phyloP scores from a whole-genome alignment of 2,329 filamentous ascomycete genomes.

The Nigrospora oryzae region DNA sequence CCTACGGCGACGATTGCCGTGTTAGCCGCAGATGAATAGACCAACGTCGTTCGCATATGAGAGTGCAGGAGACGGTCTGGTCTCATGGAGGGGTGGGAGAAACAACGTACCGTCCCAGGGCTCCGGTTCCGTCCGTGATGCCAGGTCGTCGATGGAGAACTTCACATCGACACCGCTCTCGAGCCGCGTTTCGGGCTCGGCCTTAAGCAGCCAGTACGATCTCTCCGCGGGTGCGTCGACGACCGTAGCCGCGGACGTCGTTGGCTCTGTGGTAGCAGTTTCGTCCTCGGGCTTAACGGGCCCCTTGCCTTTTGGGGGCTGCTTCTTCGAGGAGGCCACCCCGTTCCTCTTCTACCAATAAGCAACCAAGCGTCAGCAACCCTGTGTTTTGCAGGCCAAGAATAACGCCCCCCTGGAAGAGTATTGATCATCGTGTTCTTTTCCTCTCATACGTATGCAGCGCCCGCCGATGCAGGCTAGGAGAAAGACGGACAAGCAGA shows the following conservation, averaged over 20 bases:
- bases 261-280: not conserved
- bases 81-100: not conserved
- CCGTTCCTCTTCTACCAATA: no score
- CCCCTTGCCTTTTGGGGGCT: not conserved
- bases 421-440: no score
- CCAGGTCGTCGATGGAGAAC: conserved; percentile 90
- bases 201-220: conserved; percentile 75
- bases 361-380: no score
- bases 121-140: conserved; percentile 64
- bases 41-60: conserved; percentile 18
- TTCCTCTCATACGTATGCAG: no score
- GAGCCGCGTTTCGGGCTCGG: conserved; percentile 77
- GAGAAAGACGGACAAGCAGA: no score
- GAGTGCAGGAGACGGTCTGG: not conserved
- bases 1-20: conserved; percentile 11
- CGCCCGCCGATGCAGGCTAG: no score
- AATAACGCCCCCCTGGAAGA: no score
- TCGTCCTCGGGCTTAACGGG: conserved; percentile 4
- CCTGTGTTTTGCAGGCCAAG: no score
- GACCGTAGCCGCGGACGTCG: not conserved
- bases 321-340: no score
- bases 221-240: conserved; percentile 7
- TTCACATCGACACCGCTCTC: conserved; percentile 84
- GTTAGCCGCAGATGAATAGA: conserved; percentile 21
- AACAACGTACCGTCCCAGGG: conserved; percentile 74